Base-by-base conservation (phyloP, 768 basidiomycete species). In the Tylopilus subfusipes region DNA sequence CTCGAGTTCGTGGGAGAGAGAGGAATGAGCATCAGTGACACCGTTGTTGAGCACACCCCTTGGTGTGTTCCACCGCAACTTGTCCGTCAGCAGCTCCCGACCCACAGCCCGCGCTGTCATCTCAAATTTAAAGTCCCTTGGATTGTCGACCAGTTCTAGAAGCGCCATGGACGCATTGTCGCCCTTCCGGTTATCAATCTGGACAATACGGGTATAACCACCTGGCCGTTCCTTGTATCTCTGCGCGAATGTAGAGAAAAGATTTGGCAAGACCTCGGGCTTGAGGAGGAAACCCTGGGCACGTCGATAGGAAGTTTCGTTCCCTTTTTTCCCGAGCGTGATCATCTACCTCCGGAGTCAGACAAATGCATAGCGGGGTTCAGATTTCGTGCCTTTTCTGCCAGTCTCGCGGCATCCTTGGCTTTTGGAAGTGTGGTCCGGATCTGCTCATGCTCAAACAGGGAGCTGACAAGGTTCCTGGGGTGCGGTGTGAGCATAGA, bases 351-450 rank as follows among this genome's bases (percentile, higher is more conserved):
- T 10, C 42, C 16, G 24, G 63, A 30, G 49, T 59, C 48, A 47
- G 49, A 45, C 18, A 42, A 55, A 45, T 22, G 36, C 31, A 34
- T 34, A 50, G 34, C 38, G 29, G 6, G 19, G 24, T 10, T 25
- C 14, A 6, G 14, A 31, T 18, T 25, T 18, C 63, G 21, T 54
- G 87, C 94, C 85, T 96, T 95, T 67, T 99, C 96, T 16, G 94
- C 95, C 49, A 98, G 75, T 61, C 93, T 80, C 14, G 92, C 92
- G 5, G 94, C 76, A 63, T 97, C 94, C 68, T 89, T 87, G 3
- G 97, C 97, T 72, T 98, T 98, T 30, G 96, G 88, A 16, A 98
- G 74, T 0, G 97, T 99, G 7, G 97, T 98, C 70, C 90, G 88
- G 68, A 99, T 93, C 67, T 92, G 90, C 66, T 97, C 93, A 73